Evolutionary conservation across 805 yeast genomes (phyloP).

Genomic region (Zygoascus tannicola): DNA sequence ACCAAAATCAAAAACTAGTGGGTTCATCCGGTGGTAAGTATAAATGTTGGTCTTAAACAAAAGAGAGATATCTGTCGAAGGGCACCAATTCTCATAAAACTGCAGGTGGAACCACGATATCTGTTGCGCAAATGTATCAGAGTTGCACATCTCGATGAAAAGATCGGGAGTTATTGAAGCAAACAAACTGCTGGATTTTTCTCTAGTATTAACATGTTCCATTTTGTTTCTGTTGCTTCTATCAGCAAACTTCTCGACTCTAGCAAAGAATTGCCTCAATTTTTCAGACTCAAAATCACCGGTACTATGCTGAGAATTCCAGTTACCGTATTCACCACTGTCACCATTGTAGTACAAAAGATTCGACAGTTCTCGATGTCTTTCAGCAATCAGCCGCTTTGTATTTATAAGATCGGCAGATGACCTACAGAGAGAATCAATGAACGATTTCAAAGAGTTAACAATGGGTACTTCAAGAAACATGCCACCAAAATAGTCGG

Average conservation of each 20-base stretch:
- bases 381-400: conserved; percentile 42
- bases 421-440: conserved; percentile 41
- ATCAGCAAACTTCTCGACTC: conserved; percentile 9
- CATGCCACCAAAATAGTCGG: conserved; percentile 57
- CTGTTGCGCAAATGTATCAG: conserved; percentile 49
- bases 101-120: conserved; percentile 58
- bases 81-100: conserved; percentile 66
- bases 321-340: conserved; percentile 13
- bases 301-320: conserved; percentile 17
- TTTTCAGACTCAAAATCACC: conserved; percentile 17
- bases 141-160: conserved; percentile 44
- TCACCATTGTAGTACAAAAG: conserved; percentile 26
- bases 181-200: conserved; percentile 1
- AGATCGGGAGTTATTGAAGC: conserved; percentile 29
- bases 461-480: conserved; percentile 54
- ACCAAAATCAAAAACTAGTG: conserved; percentile 63
- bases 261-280: conserved; percentile 16
- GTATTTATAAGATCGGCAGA: conserved; percentile 37
- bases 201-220: not conserved
- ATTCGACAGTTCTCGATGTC: conserved; percentile 38
- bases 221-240: not conserved
- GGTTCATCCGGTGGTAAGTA: conserved; percentile 46
- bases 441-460: conserved; percentile 45
- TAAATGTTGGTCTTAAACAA: conserved; percentile 41
- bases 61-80: conserved; percentile 67